phyloP scores from a whole-genome alignment of 345 rosid species.

The Euphorbia tirucalli region DNA sequence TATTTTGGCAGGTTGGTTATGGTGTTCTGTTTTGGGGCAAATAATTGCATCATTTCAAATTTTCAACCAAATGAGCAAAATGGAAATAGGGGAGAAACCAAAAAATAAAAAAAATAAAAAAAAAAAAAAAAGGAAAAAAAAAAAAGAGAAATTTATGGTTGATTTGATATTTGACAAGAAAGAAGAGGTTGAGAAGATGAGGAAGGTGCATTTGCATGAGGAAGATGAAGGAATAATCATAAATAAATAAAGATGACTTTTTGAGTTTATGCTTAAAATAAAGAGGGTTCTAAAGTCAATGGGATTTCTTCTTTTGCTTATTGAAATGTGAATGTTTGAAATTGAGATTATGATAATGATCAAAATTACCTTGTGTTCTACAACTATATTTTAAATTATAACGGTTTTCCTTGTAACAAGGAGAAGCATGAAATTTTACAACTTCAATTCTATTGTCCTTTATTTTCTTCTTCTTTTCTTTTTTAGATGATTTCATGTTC shows the following conservation, averaged over 20 bases:
- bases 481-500: too few relatives aligned
- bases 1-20: slow-evolving; percentile 1
- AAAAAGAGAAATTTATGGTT: too few relatives aligned
- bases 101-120: too few relatives aligned
- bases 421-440: not conserved
- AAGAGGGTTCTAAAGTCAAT: too few relatives aligned
- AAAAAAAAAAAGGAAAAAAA: too few relatives aligned
- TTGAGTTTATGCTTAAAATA: too few relatives aligned
- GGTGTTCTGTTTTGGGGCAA: not conserved
- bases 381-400: not conserved
- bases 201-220: not conserved
- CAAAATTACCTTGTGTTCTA: not conserved
- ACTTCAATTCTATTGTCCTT: not conserved
- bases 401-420: not conserved
- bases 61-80: not conserved
- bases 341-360: not conserved
- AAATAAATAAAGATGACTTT: too few relatives aligned
- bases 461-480: too few relatives aligned
- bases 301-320: too few relatives aligned
- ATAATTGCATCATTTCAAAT: not conserved
- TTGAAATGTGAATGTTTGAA: too few relatives aligned
- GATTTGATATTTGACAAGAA: too few relatives aligned
- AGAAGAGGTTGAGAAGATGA: not conserved
- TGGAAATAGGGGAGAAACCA: too few relatives aligned
- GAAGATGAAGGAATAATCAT: not conserved